A percentile compares a stretch with the other conserved stretches of the same genome.
Conservation (phyloP, 768 basidiomycete genomes). For the Amanita polypyramis region DNA sequence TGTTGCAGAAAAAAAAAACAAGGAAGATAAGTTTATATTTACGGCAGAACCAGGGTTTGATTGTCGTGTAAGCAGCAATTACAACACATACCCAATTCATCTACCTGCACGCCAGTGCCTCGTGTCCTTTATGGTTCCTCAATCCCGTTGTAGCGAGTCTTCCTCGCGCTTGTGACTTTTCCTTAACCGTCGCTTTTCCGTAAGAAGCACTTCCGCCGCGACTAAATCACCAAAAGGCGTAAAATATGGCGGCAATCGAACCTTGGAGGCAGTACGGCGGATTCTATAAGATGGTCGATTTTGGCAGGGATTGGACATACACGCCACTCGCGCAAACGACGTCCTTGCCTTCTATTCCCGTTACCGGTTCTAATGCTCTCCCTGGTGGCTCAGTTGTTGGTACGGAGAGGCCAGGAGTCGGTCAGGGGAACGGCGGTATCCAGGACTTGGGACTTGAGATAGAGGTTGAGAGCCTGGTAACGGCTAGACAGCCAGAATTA, state of each 20-base stretch:
- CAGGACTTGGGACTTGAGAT: neutral
- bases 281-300: slow-evolving; percentile 3
- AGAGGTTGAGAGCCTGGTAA: neutral
- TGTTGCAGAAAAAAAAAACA: neutral
- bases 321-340: neutral
- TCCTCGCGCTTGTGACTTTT: neutral
- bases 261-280: slow-evolving; percentile 3
- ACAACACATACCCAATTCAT: neutral
- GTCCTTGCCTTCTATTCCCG: neutral
- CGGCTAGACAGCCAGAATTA: neutral
- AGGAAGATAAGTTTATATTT: neutral
- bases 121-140: slow-evolving; percentile 1
- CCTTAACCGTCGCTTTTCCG: neutral
- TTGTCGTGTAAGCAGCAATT: neutral
- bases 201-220: neutral
- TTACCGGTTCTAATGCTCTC: neutral
- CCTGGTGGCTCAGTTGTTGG: neutral
- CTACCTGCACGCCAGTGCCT: neutral
- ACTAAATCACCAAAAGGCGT: neutral
- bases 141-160: neutral
- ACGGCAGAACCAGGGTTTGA: neutral
- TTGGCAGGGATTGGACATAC: neutral
- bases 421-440: too few species aligned
- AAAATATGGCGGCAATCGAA: neutral
- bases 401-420: neutral